A percentile compares a stretch with the other conserved stretches of the same genome.
Evolutionary conservation across 2,329 filamentous ascomycete genomes (phyloP).

Genomic region (Fusarium nanum): DNA sequence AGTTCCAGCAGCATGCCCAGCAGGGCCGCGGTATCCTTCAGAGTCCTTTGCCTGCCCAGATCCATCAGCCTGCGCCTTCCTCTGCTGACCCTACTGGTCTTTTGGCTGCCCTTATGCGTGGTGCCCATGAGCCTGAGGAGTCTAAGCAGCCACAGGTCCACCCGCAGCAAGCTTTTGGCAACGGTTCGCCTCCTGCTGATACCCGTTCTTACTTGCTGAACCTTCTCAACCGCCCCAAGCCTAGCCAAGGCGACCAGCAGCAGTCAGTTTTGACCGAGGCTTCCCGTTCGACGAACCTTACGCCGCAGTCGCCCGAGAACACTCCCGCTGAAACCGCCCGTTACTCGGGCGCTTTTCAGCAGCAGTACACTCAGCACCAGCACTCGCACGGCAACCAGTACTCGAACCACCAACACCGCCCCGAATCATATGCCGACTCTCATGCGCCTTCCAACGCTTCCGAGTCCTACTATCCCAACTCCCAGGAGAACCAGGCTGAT

Average conservation of each 20-base stretch:
- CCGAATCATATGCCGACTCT: conserved; percentile 45
- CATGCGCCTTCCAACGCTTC: conserved; percentile 43
- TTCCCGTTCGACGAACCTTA: conserved; percentile 57
- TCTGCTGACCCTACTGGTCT: conserved; percentile 68
- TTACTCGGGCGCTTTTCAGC: conserved; percentile 49
- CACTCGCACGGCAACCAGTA: conserved; percentile 43
- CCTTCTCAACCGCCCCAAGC: conserved; percentile 83
- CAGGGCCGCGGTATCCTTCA: conserved; percentile 40
- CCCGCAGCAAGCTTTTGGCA: conserved; percentile 56
- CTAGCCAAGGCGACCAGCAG: conserved; percentile 66
- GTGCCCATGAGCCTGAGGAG: conserved; percentile 62
- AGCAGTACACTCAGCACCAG: conserved; percentile 41
- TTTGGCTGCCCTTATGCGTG: conserved; percentile 71
- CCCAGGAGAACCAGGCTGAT: conserved; percentile 55
- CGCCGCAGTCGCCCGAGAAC: conserved; percentile 57
- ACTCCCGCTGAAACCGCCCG: conserved; percentile 45
- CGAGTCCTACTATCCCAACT: conserved; percentile 43
- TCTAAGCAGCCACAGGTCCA: conserved; percentile 46
- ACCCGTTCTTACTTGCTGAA: conserved; percentile 89
- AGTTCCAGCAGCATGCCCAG: conserved; percentile 45
- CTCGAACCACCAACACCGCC: conserved; percentile 42
- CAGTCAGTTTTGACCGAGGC: conserved; percentile 54
- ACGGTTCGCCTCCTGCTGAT: conserved; percentile 69
- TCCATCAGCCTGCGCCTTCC: conserved; percentile 68
- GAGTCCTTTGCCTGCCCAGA: conserved; percentile 52